These are phyloP conservation scores for Dacryopinax primogenitus DNA, from an alignment of 768 basidiomycete genomes.

Conservation along the genomic window DNA sequence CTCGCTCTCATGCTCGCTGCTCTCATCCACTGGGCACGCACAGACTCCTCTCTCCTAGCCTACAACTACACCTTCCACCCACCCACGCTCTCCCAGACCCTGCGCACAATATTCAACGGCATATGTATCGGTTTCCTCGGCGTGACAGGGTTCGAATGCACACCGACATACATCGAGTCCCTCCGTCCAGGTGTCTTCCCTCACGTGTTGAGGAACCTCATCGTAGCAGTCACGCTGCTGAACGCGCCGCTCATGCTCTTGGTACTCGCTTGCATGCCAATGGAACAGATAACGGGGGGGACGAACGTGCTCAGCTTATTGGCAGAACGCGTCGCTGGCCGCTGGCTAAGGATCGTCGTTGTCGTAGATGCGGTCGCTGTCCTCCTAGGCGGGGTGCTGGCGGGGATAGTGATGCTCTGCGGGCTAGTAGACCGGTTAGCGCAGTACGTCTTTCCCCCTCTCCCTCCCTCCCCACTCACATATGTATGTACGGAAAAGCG, in stretches of 20 bases:
- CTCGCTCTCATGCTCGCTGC: constrained; percentile 39
- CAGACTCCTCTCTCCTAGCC: constrained; percentile 37
- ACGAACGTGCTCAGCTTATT: constrained; percentile 54
- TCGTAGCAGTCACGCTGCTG: constrained; percentile 44
- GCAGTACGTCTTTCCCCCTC: constrained; percentile 17
- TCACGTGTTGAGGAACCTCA: constrained; percentile 50
- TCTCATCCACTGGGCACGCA: constrained; percentile 38
- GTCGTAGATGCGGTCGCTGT: constrained; percentile 59
- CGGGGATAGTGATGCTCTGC: constrained; percentile 32
- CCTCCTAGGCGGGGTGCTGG: constrained; percentile 57
- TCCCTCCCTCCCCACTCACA: background rate
- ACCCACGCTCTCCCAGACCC: constrained; percentile 24
- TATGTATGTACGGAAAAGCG: constrained; percentile 18
- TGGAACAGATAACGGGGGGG: constrained; percentile 36
- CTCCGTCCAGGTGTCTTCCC: constrained; percentile 47
- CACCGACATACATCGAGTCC: constrained; percentile 51
- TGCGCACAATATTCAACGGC: constrained; percentile 47
- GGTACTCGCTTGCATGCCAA: constrained; percentile 46
- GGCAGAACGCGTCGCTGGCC: constrained; percentile 44
- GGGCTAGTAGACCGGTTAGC: constrained; percentile 47
- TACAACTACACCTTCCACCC: constrained; percentile 42
- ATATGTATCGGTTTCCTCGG: constrained; percentile 60
- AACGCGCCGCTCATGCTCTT: constrained; percentile 46
- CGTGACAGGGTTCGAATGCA: constrained; percentile 51
- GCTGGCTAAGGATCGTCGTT: constrained; percentile 49